phyloP scores from a whole-genome alignment of 139 green algal genomes.

The Ettlia oleoabundans region DNA sequence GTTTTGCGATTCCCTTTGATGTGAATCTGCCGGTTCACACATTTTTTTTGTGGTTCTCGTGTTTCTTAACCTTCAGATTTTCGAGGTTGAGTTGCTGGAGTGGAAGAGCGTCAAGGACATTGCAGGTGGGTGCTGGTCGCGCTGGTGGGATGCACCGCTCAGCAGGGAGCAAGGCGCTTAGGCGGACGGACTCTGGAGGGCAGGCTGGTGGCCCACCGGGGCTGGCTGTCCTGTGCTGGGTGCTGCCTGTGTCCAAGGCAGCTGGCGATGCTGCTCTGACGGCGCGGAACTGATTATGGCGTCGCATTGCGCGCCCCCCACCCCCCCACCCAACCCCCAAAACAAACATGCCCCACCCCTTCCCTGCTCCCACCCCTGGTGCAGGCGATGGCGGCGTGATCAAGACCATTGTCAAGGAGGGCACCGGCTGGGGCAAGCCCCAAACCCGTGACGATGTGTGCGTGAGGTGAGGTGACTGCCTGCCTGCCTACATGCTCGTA shows the following conservation, averaged over 20 bases:
- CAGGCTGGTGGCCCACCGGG: too few relatives aligned
- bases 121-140: background rate
- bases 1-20: background rate
- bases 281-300: too few relatives aligned
- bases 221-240: too few relatives aligned
- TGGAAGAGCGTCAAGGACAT: slow-evolving; percentile 93
- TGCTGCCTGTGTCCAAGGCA: too few relatives aligned
- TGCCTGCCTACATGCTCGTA: background rate
- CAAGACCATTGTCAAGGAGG: slow-evolving; percentile 68
- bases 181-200: too few relatives aligned
- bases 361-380: too few relatives aligned
- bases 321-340: too few relatives aligned
- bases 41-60: background rate
- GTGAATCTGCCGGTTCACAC: background rate
- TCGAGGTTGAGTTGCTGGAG: slow-evolving; percentile 90
- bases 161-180: too few relatives aligned
- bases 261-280: too few relatives aligned
- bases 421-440: slow-evolving; percentile 66
- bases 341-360: too few relatives aligned
- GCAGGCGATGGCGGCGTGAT: slow-evolving; percentile 87
- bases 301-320: too few relatives aligned
- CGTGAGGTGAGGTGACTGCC: slow-evolving; percentile 60
- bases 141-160: slow-evolving; percentile 42
- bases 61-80: slow-evolving; percentile 58
- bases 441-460: slow-evolving; percentile 72